These are phyloP conservation scores for Trichoderma gamsii DNA, from an alignment of 495 filamentous ascomycete genomes.

Conservation along the genomic window DNA sequence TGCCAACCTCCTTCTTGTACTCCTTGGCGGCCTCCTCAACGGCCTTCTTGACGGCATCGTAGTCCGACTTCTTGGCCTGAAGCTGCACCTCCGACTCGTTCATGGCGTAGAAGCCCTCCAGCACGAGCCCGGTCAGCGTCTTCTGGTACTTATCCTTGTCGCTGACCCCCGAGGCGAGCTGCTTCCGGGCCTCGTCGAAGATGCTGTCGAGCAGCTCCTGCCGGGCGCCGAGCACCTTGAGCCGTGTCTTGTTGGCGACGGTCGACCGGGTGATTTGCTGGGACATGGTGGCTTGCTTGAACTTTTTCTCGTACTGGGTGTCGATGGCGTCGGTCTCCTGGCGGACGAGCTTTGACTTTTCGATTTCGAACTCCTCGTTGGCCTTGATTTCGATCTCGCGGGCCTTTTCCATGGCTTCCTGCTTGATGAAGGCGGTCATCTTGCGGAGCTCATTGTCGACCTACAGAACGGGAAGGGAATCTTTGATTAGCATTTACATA, in stretches of 20 bases:
- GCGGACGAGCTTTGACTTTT: constrained; percentile 96
- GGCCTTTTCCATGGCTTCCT: constrained; percentile 95
- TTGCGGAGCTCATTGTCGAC: constrained; percentile 94
- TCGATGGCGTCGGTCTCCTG: constrained; percentile 92
- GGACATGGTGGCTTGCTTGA: constrained; percentile 92
- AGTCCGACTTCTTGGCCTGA: constrained; percentile 73
- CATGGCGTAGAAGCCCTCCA: constrained; percentile 87
- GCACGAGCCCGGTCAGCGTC: constrained; percentile 68
- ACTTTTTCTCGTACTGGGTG: constrained; percentile 87
- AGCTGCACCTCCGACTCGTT: constrained; percentile 70
- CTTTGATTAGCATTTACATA: not conserved
- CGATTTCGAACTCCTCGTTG: constrained; percentile 96
- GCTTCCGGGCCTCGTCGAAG: constrained; percentile 69
- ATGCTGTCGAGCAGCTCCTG: constrained; percentile 91
- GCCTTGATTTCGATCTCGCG: constrained; percentile 95
- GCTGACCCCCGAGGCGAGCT: constrained; percentile 57
- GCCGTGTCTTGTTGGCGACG: constrained; percentile 86
- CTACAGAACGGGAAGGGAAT: constrained; percentile 36
- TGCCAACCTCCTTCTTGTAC: constrained; percentile 70
- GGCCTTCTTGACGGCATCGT: constrained; percentile 63
- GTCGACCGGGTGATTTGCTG: constrained; percentile 96
- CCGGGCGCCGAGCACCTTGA: constrained; percentile 75
- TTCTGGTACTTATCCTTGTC: constrained; percentile 68
- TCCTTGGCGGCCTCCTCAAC: constrained; percentile 66
- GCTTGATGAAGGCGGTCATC: constrained; percentile 99